Conservation (phyloP, 192 early-diverging fungal species). For the Allomyces arbusculus region DNA sequence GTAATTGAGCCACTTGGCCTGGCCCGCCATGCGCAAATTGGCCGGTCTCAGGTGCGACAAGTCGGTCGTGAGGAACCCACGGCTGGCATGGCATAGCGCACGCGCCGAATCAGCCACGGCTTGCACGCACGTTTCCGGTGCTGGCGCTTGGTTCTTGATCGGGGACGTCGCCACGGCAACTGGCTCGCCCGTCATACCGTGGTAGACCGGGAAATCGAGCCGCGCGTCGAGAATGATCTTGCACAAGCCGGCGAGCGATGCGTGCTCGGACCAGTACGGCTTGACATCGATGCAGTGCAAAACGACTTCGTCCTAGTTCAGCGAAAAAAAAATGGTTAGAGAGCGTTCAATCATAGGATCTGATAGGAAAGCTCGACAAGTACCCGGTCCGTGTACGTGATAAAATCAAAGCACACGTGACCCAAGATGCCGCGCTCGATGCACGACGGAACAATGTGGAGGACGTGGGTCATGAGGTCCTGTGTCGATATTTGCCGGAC, state of each 20-base stretch:
- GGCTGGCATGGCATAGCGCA: too few species aligned
- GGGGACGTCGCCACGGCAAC: too few species aligned
- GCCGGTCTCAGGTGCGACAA: not conserved
- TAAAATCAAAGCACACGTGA: not conserved
- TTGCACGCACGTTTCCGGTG: too few species aligned
- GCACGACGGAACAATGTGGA: not conserved
- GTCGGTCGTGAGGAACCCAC: not conserved
- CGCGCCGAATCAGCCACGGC: too few species aligned
- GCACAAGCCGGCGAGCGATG: not conserved
- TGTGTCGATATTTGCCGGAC: not conserved
- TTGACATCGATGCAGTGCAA: not conserved
- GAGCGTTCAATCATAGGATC: too few species aligned
- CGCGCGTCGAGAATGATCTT: too few species aligned
- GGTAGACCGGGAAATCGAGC: too few species aligned
- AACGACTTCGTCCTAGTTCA: too few species aligned
- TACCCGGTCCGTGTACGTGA: not conserved
- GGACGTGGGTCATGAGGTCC: not conserved
- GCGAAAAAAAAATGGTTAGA: too few species aligned
- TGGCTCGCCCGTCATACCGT: too few species aligned
- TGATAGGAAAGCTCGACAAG: not conserved
- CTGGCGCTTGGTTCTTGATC: too few species aligned
- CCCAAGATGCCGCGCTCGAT: not conserved
- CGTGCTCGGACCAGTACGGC: not conserved
- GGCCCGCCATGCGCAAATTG: not conserved
- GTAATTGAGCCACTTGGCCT: not conserved